phyloP scores from a whole-genome alignment of 352 stramenopile species.

The Globisporangium cylindrosporum region DNA sequence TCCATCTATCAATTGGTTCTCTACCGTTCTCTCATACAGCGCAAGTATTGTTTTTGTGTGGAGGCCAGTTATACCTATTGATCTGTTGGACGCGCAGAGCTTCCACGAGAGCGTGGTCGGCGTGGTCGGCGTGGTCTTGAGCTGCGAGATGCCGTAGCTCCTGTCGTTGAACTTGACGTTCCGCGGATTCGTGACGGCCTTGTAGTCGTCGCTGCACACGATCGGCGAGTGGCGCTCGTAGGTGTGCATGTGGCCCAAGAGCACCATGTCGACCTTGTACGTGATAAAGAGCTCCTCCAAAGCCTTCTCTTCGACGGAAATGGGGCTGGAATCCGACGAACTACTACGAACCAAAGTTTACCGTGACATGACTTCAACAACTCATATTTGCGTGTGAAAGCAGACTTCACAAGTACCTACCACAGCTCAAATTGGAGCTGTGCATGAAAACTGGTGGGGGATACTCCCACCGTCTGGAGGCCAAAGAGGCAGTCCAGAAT shows the following conservation, averaged over 20 bases:
- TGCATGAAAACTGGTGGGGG: too few species aligned
- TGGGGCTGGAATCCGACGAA: too few species aligned
- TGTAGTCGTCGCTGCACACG: slow-evolving; percentile 22
- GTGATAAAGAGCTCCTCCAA: slow-evolving; percentile 85
- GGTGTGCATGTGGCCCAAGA: slow-evolving; percentile 81
- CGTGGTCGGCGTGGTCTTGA: slow-evolving; percentile 20
- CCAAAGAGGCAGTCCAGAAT: too few species aligned
- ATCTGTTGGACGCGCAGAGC: not conserved
- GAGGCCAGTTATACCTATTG: too few species aligned
- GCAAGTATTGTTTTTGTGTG: too few species aligned
- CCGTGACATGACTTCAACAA: too few species aligned
- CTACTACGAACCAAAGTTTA: too few species aligned
- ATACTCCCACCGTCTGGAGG: too few species aligned
- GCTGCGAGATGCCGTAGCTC: slow-evolving; percentile 38
- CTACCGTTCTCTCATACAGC: too few species aligned
- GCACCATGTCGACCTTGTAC: slow-evolving; percentile 82
- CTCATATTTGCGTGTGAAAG: too few species aligned
- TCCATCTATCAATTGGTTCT: not conserved
- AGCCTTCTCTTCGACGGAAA: slow-evolving; percentile 14
- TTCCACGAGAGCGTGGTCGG: not conserved
- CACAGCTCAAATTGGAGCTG: too few species aligned
- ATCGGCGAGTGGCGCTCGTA: slow-evolving; percentile 80
- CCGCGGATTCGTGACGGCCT: slow-evolving; percentile 28
- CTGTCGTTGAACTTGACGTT: slow-evolving; percentile 46
- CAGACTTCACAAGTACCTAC: too few species aligned